phyloP scores from a whole-genome alignment of 306 rosid species.

The Vicia sativa region DNA sequence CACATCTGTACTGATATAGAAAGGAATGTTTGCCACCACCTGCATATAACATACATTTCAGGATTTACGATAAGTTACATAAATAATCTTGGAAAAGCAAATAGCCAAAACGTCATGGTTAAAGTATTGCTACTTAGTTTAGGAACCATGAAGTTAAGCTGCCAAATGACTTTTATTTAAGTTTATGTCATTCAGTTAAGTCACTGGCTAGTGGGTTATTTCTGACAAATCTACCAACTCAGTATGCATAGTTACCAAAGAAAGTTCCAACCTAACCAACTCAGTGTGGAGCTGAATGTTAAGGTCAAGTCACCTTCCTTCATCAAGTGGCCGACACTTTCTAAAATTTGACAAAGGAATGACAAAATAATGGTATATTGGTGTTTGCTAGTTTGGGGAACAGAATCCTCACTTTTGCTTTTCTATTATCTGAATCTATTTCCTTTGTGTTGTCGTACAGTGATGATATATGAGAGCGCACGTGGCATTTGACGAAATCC shows the following conservation, averaged over 20 bases:
- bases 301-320: background rate
- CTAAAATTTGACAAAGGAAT: background rate
- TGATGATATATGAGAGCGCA: conserved; percentile 64
- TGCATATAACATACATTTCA: conserved; percentile 45
- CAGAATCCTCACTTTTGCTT: conserved; percentile 66
- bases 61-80: conserved; percentile 22
- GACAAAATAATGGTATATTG: conserved; percentile 8
- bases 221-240: background rate
- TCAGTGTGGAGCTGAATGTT: background rate
- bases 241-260: background rate
- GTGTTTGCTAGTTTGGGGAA: conserved; percentile 21
- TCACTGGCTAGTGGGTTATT: conserved; percentile 12
- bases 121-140: conserved; percentile 11
- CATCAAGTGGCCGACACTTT: conserved; percentile 3
- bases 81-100: conserved; percentile 1
- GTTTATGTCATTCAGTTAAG: background rate
- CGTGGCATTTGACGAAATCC: conserved; percentile 78
- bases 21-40: conserved; percentile 92
- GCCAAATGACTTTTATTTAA: conserved; percentile 18
- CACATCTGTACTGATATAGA: conserved; percentile 80
- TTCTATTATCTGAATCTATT: conserved; percentile 48
- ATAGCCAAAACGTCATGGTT: conserved; percentile 23
- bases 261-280: conserved; percentile 9
- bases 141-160: conserved; percentile 18
- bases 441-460: conserved; percentile 46